Evolutionary conservation across 2,329 filamentous ascomycete genomes (phyloP).

Genomic region (Colletotrichum lini): DNA sequence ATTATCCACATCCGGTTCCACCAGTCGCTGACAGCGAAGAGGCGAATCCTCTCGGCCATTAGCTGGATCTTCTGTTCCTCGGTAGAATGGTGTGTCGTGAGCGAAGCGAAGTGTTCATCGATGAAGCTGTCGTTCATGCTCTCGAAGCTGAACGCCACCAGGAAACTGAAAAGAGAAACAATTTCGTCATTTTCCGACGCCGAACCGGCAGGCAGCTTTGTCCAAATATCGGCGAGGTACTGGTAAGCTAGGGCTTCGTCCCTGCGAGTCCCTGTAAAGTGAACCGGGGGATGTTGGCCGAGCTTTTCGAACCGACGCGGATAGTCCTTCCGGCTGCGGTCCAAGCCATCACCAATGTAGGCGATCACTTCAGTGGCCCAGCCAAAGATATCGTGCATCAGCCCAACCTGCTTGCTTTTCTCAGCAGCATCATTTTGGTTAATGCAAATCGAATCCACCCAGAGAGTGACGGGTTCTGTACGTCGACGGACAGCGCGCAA

Average conservation of each 20-base stretch:
- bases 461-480: conserved; percentile 2
- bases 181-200: conserved; percentile 23
- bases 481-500: conserved; percentile 46
- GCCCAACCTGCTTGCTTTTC: conserved; percentile 37
- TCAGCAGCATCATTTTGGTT: conserved; percentile 38
- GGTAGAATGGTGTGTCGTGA: background rate
- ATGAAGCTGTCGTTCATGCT: background rate
- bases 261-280: background rate
- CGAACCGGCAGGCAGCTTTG: background rate
- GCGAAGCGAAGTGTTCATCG: background rate
- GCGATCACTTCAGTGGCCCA: conserved; percentile 22
- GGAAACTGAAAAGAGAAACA: conserved; percentile 13
- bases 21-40: conserved; percentile 31
- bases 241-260: background rate
- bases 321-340: conserved; percentile 31
- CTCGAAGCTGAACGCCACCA: background rate
- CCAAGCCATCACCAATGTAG: conserved; percentile 32
- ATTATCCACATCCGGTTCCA: conserved; percentile 43
- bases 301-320: conserved; percentile 9
- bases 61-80: background rate
- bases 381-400: conserved; percentile 39
- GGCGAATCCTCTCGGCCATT: conserved; percentile 10
- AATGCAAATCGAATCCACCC: conserved; percentile 43
- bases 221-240: background rate
- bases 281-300: background rate